Conservation (phyloP, 306 rosid species). For the Argentina anserina region DNA sequence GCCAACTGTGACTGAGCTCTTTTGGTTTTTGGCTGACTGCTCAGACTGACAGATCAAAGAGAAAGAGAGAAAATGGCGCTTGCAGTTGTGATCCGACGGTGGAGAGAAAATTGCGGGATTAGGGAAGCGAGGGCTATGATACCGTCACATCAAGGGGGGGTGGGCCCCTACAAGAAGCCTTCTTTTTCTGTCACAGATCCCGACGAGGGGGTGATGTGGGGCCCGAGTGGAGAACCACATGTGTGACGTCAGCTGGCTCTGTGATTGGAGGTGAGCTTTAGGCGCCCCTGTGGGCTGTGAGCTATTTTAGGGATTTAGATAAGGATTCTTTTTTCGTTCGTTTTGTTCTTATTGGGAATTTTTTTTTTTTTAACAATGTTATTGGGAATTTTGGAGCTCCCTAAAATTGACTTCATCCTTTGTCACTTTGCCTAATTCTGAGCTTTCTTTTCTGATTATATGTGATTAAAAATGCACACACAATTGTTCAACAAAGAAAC, state of each 20-base stretch:
- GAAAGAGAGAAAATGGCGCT: slow-evolving; percentile 11
- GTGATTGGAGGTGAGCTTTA: slow-evolving; percentile 25
- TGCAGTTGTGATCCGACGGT: slow-evolving; percentile 42
- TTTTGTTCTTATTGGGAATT: slow-evolving; percentile 2
- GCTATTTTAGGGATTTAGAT: too few relatives aligned
- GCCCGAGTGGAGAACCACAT: background rate
- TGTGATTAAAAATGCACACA: too few relatives aligned
- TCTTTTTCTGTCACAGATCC: slow-evolving; percentile 56
- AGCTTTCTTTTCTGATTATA: too few relatives aligned
- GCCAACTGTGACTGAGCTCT: slow-evolving; percentile 11
- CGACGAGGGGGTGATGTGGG: slow-evolving; percentile 24
- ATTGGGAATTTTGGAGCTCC: background rate
- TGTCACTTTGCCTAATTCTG: background rate
- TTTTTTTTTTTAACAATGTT: too few relatives aligned
- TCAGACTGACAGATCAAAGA: slow-evolving; percentile 9
- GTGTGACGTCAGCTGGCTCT: slow-evolving; percentile 22
- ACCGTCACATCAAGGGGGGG: background rate
- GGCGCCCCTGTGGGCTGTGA: background rate
- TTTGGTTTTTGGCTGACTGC: slow-evolving; percentile 3
- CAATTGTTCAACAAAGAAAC: too few relatives aligned
- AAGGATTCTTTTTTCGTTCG: background rate
- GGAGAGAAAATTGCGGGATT: slow-evolving; percentile 6
- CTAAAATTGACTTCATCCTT: background rate
- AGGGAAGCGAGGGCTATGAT: background rate
- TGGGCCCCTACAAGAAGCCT: slow-evolving; percentile 40